Percentiles rank a stretch among this genome's conserved stretches.
These are phyloP conservation scores for Lathyrus tuberosus DNA, from an alignment of 306 rosid species.

Conservation along the genomic window DNA sequence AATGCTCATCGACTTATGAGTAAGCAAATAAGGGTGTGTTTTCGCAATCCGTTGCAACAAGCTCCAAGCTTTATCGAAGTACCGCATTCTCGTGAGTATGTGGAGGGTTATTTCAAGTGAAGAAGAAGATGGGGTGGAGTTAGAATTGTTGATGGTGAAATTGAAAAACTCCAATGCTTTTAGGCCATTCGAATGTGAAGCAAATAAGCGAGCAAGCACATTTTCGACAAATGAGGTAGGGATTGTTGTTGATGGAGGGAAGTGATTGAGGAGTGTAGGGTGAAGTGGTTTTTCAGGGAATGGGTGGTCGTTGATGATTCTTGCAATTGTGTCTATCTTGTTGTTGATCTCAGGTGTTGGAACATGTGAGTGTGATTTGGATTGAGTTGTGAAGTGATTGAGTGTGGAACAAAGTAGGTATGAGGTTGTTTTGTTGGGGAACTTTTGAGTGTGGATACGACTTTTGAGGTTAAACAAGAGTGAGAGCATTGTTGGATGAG, in stretches of 20 bases:
- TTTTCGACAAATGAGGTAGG: constrained; percentile 53
- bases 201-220: constrained; percentile 69
- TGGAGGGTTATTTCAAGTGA: constrained; percentile 78
- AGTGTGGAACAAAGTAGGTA: constrained; percentile 7
- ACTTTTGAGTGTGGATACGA: constrained; percentile 18
- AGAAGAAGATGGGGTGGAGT: constrained; percentile 49
- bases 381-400: constrained; percentile 35
- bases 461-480: constrained; percentile 29
- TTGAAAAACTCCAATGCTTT: constrained; percentile 80
- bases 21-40: constrained; percentile 58
- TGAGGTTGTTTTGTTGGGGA: constrained; percentile 19
- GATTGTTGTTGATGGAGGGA: constrained; percentile 53
- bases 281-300: constrained; percentile 75
- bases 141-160: constrained; percentile 53
- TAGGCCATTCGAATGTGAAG: constrained; percentile 86
- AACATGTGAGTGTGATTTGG: constrained; percentile 9
- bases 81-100: constrained; percentile 77
- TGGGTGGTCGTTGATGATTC: constrained; percentile 74
- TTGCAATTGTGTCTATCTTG: constrained; percentile 52
- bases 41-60: constrained; percentile 50
- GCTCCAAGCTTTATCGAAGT: constrained; percentile 77
- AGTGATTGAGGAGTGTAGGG: constrained; percentile 55
- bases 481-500: constrained; percentile 14
- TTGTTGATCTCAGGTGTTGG: constrained; percentile 27
- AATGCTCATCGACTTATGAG: constrained; percentile 86